Base-by-base conservation (phyloP, 73 alveolate species). In the Blepharisma japonicum region DNA sequence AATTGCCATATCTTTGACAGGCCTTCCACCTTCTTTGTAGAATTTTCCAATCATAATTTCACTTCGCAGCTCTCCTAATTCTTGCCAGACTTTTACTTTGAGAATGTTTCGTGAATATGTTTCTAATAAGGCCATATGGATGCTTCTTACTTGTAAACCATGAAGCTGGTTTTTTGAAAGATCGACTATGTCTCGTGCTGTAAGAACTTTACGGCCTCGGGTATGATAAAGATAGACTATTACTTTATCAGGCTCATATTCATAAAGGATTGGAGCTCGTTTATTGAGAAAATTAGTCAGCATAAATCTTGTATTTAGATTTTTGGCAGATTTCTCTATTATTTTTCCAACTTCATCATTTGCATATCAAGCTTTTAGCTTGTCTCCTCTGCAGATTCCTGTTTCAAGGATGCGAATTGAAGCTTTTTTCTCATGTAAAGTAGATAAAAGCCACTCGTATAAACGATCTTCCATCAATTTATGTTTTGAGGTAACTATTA, bases 111-210 rank as follows among this genome's bases (percentile, higher is more conserved):
- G 46, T 14, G 14, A 61, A 39, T 61, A 8, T 61, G 74, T 14
- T 18, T n/a, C 14, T 14, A 25, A 9, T 18, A 61, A 39, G 14
- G 74, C 74, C 47, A 18, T n/a, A 25, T 61, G 74, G 4, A 61
- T 61, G 5, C 74, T 61, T 5, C 74, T 61, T 0, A 61, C 74
- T 39, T 61, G 74, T 9, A 61, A 25, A 14, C 74, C 74, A 61
- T 61, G 74, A 3, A 61, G 74, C 23, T 61, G 74, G 23, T 61
- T 61, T 61, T 25, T 39, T 3, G 74, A n/a, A 20, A 61, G 47
- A 14, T 61, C 74, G 14, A 61, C 23, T 18, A 39, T 39, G 14
- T 61, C 74, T 61, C 23, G 14, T 18, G 74, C 74, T 9, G 14
- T 61, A 20, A 61, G 47, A 14, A 61, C 23, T 14, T 25, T 14